phyloP scores from a whole-genome alignment of 1,284 basidiomycete genomes.

The Sporisorium scitamineum region DNA sequence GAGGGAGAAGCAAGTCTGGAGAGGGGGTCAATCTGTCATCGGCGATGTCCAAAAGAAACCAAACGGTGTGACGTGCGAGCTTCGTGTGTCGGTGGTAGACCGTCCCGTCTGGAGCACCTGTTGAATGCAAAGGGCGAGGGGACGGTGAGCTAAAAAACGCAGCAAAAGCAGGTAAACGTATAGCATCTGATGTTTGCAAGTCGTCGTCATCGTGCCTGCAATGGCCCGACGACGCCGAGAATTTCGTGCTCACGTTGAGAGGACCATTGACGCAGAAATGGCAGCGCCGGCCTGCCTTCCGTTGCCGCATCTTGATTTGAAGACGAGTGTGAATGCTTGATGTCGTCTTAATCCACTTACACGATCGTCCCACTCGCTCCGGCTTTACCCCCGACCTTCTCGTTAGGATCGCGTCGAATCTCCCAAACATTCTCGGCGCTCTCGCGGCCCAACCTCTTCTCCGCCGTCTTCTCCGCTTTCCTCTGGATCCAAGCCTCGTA shows the following conservation, averaged over 20 bases:
- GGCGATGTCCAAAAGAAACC: not conserved
- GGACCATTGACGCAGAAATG: too few relatives aligned
- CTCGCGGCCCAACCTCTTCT: slow-evolving; percentile 74
- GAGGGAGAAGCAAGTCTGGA: not conserved
- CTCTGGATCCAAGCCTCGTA: slow-evolving; percentile 85
- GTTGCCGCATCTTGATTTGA: not conserved
- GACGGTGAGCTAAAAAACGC: slow-evolving; percentile 23
- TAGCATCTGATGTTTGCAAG: not conserved
- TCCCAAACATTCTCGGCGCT: slow-evolving; percentile 97
- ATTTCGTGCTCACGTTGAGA: slow-evolving; percentile 9
- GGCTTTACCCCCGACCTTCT: slow-evolving; percentile 5
- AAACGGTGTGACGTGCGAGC: not conserved
- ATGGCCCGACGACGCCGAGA: not conserved
- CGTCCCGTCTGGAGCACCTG: slow-evolving; percentile 2
- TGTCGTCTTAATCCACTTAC: too few relatives aligned
- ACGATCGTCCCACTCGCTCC: slow-evolving; percentile 13
- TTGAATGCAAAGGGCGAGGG: not conserved
- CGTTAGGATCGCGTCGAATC: slow-evolving; percentile 71
- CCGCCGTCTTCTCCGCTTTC: slow-evolving; percentile 91
- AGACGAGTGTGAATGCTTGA: too few relatives aligned
- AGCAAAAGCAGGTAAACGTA: slow-evolving; percentile 6
- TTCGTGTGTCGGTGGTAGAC: not conserved
- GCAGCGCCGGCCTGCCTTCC: too few relatives aligned
- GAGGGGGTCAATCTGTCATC: not conserved
- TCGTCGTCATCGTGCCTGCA: not conserved